Evolutionary conservation across 352 stramenopile genomes (phyloP), one percentile per base, ranked within the genome.

Genomic region (Plasmopara viticola): DNA sequence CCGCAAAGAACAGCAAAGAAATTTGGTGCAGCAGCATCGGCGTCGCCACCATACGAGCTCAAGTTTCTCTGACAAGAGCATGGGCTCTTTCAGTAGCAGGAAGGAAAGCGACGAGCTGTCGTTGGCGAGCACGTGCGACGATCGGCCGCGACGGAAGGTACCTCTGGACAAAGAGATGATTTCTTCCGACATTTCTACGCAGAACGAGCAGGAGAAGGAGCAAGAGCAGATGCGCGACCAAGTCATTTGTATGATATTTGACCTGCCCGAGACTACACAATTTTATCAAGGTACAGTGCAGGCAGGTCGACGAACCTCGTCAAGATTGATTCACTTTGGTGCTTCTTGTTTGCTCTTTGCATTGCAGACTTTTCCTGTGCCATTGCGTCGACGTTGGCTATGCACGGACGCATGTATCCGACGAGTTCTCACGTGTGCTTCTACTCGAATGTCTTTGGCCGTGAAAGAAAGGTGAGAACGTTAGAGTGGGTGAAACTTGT

Each of bases 391-490:
- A 84, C 79, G 52, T 70, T 93, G 44, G 75, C 78, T 59, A 90
- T 90, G 80, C 83, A 94, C 66, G 83, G 83, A 44, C 80, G 83
- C 54, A 94, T 94, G 83, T 94, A 94, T 72, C 83, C 83, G 35
- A 89, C 80, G 40, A 80, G 73, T 48, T 68, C 78, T 15, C 77
- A 89, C 57, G 69, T 90, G 41, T 94, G 83, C 65, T 94, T 94
- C 52, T 91, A 94, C 71, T 91, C 83, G 49, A 91, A 91, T 51
- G 74, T 91, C 33, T 91, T 94, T 67, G 83, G 80, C 38, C 80
- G 79, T 54, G 83, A 94, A 63, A 79, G 78, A 68, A 94, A 94
- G 72, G 74, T 85, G 51, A 54, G 61, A 14, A 17, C 14, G 51
- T 53, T 39, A 44, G 45, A 41, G 47, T 60, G 41, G 50, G 53